Conservation (phyloP, 139 green algal species). For the Chlorella sp. region DNA sequence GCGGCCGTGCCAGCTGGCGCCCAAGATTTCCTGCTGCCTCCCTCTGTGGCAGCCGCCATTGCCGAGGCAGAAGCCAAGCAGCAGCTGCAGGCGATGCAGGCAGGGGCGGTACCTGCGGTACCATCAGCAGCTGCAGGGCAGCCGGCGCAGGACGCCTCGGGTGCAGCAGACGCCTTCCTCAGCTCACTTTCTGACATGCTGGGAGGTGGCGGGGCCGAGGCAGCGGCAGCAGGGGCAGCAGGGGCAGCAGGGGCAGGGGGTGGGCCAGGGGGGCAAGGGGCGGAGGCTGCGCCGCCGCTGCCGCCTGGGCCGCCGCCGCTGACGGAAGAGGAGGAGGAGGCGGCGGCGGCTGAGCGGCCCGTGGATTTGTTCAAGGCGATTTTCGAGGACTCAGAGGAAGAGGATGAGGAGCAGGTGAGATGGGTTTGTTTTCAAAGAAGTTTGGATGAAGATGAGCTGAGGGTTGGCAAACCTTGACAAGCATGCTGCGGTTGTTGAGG, state of each 20-base stretch:
- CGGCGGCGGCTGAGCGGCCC: slow-evolving; percentile 54
- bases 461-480: too few relatives aligned
- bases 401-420: slow-evolving; percentile 59
- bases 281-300: not conserved
- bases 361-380: slow-evolving; percentile 90
- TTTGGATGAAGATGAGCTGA: too few relatives aligned
- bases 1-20: slow-evolving; percentile 9
- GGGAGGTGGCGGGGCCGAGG: not conserved
- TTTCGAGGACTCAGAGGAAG: slow-evolving; percentile 72
- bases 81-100: slow-evolving; percentile 15
- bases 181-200: slow-evolving; percentile 47
- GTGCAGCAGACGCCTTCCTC: slow-evolving; percentile 55
- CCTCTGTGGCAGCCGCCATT: slow-evolving; percentile 13
- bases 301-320: not conserved
- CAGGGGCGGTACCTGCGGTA: not conserved
- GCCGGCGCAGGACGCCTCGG: slow-evolving; percentile 21
- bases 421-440: too few relatives aligned
- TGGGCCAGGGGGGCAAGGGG: not conserved
- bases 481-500: too few relatives aligned
- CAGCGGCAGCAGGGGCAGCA: not conserved
- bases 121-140: slow-evolving; percentile 19
- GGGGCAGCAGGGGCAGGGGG: not conserved
- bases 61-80: slow-evolving; percentile 22
- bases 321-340: not conserved
- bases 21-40: slow-evolving; percentile 14